Evolutionary conservation across 768 basidiomycete species (phyloP), one percentile per base, ranked within the genome.

Genomic region (Daedaleopsis sinensis): DNA sequence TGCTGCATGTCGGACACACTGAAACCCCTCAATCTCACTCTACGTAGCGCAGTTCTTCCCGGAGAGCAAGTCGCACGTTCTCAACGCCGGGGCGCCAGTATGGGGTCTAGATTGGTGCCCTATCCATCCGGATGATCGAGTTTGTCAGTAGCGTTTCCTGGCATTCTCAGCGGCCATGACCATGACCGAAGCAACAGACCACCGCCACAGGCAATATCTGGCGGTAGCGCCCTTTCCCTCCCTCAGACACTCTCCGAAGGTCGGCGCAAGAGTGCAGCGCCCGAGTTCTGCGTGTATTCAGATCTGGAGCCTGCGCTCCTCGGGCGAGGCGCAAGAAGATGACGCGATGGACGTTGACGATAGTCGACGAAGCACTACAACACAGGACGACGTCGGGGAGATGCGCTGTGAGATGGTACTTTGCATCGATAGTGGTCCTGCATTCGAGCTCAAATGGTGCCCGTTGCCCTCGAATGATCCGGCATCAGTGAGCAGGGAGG

Each of bases 41-140:
- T 46, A 16, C 57, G n/a, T 66, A 95, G 93, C 85, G 42, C 77
- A 85, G 11, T 84, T 82, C 64, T 74, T 88, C 12, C 77, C 84
- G 2, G 82, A 81, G 42, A 87, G 84, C 65, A 78, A 80, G 32
- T 81, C 89, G 0, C 82, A 89, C 62, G 77, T 96, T 1, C 89
- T 98, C 73, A 92, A 89, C 63, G 89, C 91, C 0, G 97, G 97
- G 7, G 91, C 89, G 3, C 90, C 93, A 0, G 90, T 93, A n/a
- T 93, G 91, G 88, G 93, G 87, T 2, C 69, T 96, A 38, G 94
- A 96, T 65, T 98, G 96, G 96, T 95, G 94, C 72, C 96, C 97
- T 3, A 85, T 88, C 23, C 82, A 89, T 62, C 73, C 78, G 21
- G 76, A 80, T 38, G 86, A 87, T 52, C 80, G 85, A 42, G 63